Base-by-base conservation (phyloP, 2,329 filamentous ascomycete genomes). In the Trichoderma sp. region DNA sequence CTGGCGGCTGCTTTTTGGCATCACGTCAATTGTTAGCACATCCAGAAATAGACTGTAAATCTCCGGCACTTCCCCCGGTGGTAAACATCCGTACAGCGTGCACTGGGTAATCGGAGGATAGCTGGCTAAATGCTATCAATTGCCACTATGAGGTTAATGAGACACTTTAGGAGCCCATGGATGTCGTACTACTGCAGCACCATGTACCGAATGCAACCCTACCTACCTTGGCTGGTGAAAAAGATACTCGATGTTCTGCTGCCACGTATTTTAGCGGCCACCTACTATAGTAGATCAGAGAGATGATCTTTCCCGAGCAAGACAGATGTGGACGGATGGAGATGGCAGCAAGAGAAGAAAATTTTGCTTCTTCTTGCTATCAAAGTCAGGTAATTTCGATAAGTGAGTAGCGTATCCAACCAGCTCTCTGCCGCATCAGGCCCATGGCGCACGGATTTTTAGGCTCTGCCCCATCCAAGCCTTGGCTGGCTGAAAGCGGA, bases 401-500 rank as follows among this genome's bases (percentile, higher is more conserved):
- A 27, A 27, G 27, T 1, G 14, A 43, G 37, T 6, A 43, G 35
- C 35, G 35, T 16, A 37, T 37, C 35, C 35, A 37, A 16, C 35
- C 35, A 16, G 35, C 35, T 37, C 35, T 37, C 16, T 14, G 35
- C 35, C 35, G 33, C 33, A 33, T 33, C 35, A 37, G 5, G 33
- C 33, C 35, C 64, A 57, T 37, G 33, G 31, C 14, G 16, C 49
- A 31, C 33, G 33, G 33, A 8, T 11, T 63, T 63, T 60, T 56
- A 49, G 31, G 27, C 57, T 61, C 65, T 31, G 21, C n/a, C 59
- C 37, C 37, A 43, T 43, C 37, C 37, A 7, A 19, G 37, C 37
- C 53, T 49, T 56, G 67, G 19, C 60, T 69, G 60, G 67, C 68
- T 69, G 68, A 67, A 69, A 69, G 68, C 61, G 68, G 68, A 69